phyloP scores from a whole-genome alignment of 2,329 filamentous ascomycete species.

The Neonectria coccinea region DNA sequence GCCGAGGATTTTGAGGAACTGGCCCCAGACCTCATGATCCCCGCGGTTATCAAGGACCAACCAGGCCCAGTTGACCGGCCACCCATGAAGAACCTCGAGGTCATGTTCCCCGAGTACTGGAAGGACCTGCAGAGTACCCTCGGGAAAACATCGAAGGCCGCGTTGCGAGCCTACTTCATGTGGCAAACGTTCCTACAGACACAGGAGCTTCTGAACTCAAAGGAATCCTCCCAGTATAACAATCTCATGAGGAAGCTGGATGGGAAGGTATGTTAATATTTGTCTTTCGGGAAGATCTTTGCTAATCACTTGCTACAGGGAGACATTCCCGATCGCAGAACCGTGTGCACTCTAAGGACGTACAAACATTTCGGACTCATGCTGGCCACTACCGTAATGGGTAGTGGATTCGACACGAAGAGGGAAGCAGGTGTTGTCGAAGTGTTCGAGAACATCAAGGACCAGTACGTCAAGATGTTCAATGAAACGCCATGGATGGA shows the following conservation, averaged over 20 bases:
- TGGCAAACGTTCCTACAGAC: constrained; percentile 37
- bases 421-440: neutral
- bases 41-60: constrained; percentile 2
- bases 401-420: constrained; percentile 14
- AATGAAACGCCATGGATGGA: constrained; percentile 26
- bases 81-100: constrained; percentile 23
- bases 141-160: constrained; percentile 10
- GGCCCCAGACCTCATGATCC: constrained; percentile 17
- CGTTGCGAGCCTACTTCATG: constrained; percentile 29
- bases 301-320: constrained; percentile 10
- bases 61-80: neutral
- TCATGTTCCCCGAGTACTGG: constrained; percentile 26
- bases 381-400: neutral
- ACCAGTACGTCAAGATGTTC: constrained; percentile 9
- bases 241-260: constrained; percentile 6
- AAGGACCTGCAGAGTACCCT: constrained; percentile 15
- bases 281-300: neutral
- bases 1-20: constrained; percentile 5
- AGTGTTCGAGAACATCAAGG: constrained; percentile 17
- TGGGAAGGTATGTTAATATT: constrained; percentile 20
- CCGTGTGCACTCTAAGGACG: constrained; percentile 14
- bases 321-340: neutral
- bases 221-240: neutral
- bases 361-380: constrained; percentile 28
- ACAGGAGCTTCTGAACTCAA: constrained; percentile 17